Base-by-base conservation (phyloP, 192 early-diverging fungal species). In the Podila epigama region DNA sequence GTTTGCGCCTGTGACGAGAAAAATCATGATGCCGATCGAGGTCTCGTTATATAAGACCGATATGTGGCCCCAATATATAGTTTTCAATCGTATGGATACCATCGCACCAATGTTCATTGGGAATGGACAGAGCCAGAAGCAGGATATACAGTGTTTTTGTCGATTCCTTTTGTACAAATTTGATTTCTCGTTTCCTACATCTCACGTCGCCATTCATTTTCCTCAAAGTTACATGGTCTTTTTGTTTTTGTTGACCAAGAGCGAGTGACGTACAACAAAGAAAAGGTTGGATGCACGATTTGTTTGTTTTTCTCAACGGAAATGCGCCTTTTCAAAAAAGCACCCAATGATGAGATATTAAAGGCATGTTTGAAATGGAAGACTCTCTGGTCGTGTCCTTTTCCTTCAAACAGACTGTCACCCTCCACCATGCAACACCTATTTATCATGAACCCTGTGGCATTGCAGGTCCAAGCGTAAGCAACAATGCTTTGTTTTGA, bases 11-110 rank as follows among this genome's bases (percentile, higher is more conserved):
- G 67, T 75, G 71, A 75, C 71, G 71, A 75, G 13, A 67, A 66
- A 33, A 58, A 63, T 51, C 51, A 63, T 51, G 18, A 55, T 31
- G 71, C 52, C 65, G 65, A 75, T 32, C 31, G 35, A 20, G 50
- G 18, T 1, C 10, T 31, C 32, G 29, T n/a, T 42, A 13, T 27
- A 18, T 27, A 44, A 15, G 22, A 11, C 48, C 7, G 42, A 63
- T 34, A 22, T 75, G 65, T 67, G 71, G 71, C 71, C 48, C 53
- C 34, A 11, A 37, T 58, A 48, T 48, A 8, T 66, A 75, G 71
- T 75, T 75, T 75, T 75, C 71, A 75, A 75, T 75, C 71, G 71
- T 64, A 75, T 67, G 48, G 71, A 64, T 61, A 50, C 29, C 54
- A 75, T 75, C 71, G 71, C 71, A 61, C 71, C 71, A 22, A 63